phyloP scores from a whole-genome alignment of 2,329 filamentous ascomycete genomes.

The Pseudogymnoascus sp. region DNA sequence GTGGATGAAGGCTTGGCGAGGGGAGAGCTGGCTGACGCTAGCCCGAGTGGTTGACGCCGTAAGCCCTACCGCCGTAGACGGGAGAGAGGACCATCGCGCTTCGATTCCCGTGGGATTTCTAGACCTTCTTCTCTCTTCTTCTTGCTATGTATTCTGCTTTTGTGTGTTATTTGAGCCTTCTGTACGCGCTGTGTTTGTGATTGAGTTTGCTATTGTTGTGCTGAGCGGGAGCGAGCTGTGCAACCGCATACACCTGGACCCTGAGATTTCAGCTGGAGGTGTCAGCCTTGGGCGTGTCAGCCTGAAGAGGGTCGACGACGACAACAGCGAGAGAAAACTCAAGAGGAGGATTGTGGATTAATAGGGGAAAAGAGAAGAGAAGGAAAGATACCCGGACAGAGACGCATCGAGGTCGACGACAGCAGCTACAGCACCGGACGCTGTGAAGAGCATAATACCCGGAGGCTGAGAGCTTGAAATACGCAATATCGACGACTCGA shows the following conservation, averaged over 20 bases:
- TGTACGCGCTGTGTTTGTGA: slow-evolving; percentile 9
- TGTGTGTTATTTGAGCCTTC: slow-evolving; percentile 3
- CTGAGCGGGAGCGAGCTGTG: neutral
- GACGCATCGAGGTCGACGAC: neutral
- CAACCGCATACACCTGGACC: neutral
- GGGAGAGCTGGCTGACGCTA: slow-evolving; percentile 6
- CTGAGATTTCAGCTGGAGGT: slow-evolving; percentile 6
- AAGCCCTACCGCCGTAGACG: slow-evolving; percentile 10
- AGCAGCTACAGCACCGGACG: neutral
- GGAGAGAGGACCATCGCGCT: neutral
- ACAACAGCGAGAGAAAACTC: neutral
- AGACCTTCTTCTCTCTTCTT: neutral
- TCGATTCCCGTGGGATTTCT: slow-evolving; percentile 6
- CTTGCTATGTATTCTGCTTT: slow-evolving; percentile 3
- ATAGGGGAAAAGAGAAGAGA: neutral
- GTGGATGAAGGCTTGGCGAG: neutral
- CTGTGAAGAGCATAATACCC: neutral
- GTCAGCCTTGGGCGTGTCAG: slow-evolving; percentile 9
- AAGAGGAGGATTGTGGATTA: neutral
- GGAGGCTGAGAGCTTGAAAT: neutral
- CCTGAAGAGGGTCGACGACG: slow-evolving; percentile 1
- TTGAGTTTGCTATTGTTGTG: slow-evolving; percentile 4
- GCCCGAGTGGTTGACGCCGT: slow-evolving; percentile 7
- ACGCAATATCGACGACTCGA: slow-evolving; percentile 1
- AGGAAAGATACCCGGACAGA: neutral